Conservation (phyloP, 2,329 filamentous ascomycete genomes). For the Emmonsiellopsis sp. region DNA sequence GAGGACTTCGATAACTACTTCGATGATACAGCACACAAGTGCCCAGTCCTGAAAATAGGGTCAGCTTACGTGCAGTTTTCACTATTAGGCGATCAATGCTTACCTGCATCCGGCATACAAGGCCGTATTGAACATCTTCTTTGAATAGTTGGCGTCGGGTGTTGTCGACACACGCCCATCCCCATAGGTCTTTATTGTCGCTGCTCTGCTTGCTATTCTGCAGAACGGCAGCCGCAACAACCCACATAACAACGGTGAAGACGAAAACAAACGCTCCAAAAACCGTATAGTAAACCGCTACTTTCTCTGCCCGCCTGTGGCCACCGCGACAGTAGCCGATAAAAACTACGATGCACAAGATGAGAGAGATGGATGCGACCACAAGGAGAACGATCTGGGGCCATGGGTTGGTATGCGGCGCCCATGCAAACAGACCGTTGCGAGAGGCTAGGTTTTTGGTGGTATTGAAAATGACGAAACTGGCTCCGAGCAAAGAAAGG, state of each 20-base stretch:
- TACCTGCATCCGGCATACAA: conserved; percentile 83
- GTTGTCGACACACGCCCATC: conserved; percentile 94
- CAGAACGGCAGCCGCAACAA: conserved; percentile 71
- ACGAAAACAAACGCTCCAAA: conserved; percentile 93
- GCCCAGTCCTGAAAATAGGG: conserved; percentile 66
- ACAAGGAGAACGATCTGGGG: conserved; percentile 76
- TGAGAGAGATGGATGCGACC: conserved; percentile 71
- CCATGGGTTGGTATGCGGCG: conserved; percentile 69
- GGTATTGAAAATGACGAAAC: conserved; percentile 84
- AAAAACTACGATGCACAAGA: conserved; percentile 71
- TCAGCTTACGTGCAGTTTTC: conserved; percentile 19
- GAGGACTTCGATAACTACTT: conserved; percentile 84
- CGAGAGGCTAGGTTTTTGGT: conserved; percentile 66
- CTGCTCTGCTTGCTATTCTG: conserved; percentile 67
- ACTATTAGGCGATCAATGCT: conserved; percentile 18
- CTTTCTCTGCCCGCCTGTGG: conserved; percentile 81
- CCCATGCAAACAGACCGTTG: conserved; percentile 80
- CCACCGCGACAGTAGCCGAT: conserved; percentile 81
- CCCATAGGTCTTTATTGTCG: conserved; percentile 86
- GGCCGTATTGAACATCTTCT: conserved; percentile 74
- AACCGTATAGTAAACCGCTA: conserved; percentile 88
- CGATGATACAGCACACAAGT: conserved; percentile 93
- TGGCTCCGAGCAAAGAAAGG: conserved; percentile 78
- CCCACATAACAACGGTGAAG: conserved; percentile 88
- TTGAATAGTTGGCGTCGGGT: conserved; percentile 67